phyloP scores from a whole-genome alignment of 176 grass and related monocot genomes.

The Carex cristatella region DNA sequence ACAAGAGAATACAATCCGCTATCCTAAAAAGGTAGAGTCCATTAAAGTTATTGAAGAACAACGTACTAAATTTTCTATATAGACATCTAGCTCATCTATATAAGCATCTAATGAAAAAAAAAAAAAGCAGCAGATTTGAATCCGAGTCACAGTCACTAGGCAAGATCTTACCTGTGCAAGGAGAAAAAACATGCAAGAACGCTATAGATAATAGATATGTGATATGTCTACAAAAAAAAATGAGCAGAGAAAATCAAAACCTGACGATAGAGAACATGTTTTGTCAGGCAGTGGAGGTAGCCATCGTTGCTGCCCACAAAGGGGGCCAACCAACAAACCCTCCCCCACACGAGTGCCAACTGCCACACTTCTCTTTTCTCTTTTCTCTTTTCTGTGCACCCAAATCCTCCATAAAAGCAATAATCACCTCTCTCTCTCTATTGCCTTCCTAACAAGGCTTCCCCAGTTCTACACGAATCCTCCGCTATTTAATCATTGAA shows the following conservation, averaged over 20 bases:
- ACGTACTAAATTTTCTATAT: too few relatives aligned
- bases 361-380: neutral
- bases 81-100: too few relatives aligned
- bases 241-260: neutral
- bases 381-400: neutral
- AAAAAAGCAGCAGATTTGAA: too few relatives aligned
- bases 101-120: too few relatives aligned
- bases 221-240: neutral
- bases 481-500: neutral
- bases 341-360: constrained; percentile 26
- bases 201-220: neutral
- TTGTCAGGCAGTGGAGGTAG: constrained; percentile 27
- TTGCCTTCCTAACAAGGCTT: neutral
- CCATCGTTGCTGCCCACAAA: constrained; percentile 45
- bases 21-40: too few relatives aligned
- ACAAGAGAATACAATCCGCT: too few relatives aligned
- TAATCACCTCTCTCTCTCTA: neutral
- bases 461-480: neutral
- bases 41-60: too few relatives aligned
- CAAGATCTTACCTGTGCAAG: neutral
- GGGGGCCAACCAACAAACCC: constrained; percentile 48
- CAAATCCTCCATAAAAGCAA: neutral
- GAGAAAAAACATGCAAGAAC: too few relatives aligned
- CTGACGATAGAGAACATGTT: neutral
- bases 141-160: neutral